phyloP scores from a whole-genome alignment of 352 stramenopile genomes.

The Globisporangium spiculum region DNA sequence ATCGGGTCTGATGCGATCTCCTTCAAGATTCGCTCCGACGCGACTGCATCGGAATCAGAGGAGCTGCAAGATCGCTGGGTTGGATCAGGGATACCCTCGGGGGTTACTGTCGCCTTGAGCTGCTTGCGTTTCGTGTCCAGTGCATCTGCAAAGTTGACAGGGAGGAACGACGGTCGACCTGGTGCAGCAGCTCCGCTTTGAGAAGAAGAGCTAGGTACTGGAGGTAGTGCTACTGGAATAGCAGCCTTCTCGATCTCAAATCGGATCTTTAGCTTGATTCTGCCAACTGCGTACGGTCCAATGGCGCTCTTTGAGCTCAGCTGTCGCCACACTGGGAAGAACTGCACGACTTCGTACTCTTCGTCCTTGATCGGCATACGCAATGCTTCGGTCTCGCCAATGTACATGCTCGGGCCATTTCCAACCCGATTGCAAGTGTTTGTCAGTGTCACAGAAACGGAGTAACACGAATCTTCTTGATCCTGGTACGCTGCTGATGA shows the following conservation, averaged over 20 bases:
- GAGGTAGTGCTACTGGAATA: conserved; percentile 1
- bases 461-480: neutral
- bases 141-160: conserved; percentile 29
- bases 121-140: conserved; percentile 41
- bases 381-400: conserved; percentile 31
- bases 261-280: conserved; percentile 34
- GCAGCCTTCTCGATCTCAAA: conserved; percentile 23
- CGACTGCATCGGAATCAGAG: neutral
- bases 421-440: neutral
- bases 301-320: conserved; percentile 9
- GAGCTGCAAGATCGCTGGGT: neutral
- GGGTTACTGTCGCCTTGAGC: conserved; percentile 29
- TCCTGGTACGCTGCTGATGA: too few relatives aligned
- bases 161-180: conserved; percentile 13
- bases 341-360: conserved; percentile 28
- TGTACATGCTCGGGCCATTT: neutral
- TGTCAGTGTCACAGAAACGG: conserved; percentile 2
- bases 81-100: conserved; percentile 9
- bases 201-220: neutral
- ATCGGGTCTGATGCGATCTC: conserved; percentile 21
- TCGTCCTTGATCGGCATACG: conserved; percentile 18
- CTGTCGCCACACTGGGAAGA: conserved; percentile 28
- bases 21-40: conserved; percentile 18
- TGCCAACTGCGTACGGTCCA: conserved; percentile 19
- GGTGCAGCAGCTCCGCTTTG: neutral